phyloP scores from a whole-genome alignment of 2,329 filamentous ascomycete species.

The Blastomyces parvus region DNA sequence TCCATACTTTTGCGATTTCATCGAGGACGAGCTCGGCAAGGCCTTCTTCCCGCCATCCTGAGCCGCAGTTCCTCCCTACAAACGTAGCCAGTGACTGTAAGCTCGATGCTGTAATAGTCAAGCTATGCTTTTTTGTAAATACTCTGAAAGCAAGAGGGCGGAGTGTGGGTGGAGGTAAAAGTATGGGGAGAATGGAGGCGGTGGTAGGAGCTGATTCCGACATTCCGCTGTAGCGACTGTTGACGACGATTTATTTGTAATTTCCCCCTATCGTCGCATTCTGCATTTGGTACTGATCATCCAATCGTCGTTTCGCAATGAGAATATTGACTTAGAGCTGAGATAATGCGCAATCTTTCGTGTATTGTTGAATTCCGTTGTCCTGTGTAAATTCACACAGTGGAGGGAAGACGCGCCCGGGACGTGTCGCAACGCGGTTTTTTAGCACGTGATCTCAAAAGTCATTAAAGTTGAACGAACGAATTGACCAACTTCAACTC shows the following conservation, averaged over 20 bases:
- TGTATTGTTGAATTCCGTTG: background rate
- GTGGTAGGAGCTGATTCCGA: conserved; percentile 14
- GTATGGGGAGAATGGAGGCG: conserved; percentile 70
- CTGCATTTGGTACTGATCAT: background rate
- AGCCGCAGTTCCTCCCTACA: conserved; percentile 86
- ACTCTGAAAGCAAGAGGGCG: conserved; percentile 87
- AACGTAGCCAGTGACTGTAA: conserved; percentile 78
- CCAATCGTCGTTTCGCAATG: too few species aligned
- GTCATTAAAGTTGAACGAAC: background rate
- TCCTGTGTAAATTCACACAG: background rate
- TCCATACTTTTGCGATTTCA: conserved; percentile 86
- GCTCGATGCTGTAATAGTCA: conserved; percentile 81
- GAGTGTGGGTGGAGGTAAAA: conserved; percentile 76
- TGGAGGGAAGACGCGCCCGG: background rate
- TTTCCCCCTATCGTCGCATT: conserved; percentile 4
- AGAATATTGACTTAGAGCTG: background rate
- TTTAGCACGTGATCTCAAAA: background rate
- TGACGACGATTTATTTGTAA: background rate
- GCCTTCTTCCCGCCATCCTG: conserved; percentile 92
- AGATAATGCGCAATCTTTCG: background rate
- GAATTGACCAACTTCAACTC: background rate
- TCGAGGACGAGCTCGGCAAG: conserved; percentile 86
- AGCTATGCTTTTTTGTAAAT: conserved; percentile 94
- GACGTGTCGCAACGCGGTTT: background rate
- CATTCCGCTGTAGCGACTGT: background rate